Evolutionary conservation across 2,329 filamentous ascomycete genomes (phyloP), one percentile per base, ranked within the genome.

Genomic region (Neonectria magnoliae): DNA sequence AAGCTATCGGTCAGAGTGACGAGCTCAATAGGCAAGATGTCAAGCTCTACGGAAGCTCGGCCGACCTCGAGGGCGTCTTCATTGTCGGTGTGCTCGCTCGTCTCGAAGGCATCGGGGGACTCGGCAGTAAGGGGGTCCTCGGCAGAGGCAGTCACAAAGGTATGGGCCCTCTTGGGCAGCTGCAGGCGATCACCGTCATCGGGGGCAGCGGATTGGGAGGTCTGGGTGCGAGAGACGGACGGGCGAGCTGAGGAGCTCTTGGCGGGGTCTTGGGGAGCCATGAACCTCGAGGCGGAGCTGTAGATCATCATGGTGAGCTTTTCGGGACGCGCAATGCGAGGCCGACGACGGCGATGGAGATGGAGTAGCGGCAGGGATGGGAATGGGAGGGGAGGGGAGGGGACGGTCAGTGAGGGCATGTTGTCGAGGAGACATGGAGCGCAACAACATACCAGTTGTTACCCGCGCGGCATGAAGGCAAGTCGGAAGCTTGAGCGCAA

Each of bases 21-120:
- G 64, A 99, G 88, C 84, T 99, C 96, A 74, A 98, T 96, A 14
- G 96, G 96, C 45, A 99, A 88, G 75, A 97, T 92, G 73, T 97
- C 93, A 68, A 96, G 90, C 62, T 93, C 90, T 67, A 93, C 87
- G 4, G 91, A 89, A 22, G 83, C 81, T 63, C 87, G 77, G 1
- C 82, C 82, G 2, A 78, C 72, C 65, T 88, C 85, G 5, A 79
- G 64, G 27, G 77, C 71, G 57, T 87, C 83, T 25, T 87, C 84
- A 36, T 76, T 76, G 33, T 81, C 78, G 18, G 79, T 78, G 31
- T 79, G 71, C 7, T 78, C 75, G 33, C 79, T 77, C 5, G 80
- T 81, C 65, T 87, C 86, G 71, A 88, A 88, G 7, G 83, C 79
- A 72, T 86, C 84, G 8, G 79, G 78, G 27, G 73, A 76, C 61